Conservation (phyloP, 306 rosid species). For the Lathyrus sativus region DNA sequence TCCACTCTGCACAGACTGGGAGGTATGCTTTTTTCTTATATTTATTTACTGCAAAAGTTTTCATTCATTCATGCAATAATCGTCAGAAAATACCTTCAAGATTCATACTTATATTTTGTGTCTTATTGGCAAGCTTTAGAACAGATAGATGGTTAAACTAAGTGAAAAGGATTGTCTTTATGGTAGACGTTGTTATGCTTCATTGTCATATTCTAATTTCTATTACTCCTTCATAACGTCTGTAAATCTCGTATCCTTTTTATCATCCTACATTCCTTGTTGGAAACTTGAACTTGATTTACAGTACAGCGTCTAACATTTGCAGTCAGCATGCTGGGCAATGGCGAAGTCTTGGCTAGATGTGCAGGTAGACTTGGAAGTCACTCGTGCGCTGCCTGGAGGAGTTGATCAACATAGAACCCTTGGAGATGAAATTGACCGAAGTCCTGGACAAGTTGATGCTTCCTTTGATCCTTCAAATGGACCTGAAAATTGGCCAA, state of each 20-base stretch:
- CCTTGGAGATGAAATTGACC: conserved; percentile 60
- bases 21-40: conserved; percentile 52
- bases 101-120: conserved; percentile 18
- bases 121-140: conserved; percentile 9
- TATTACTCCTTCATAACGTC: conserved; percentile 4
- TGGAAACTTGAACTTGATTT: conserved; percentile 40
- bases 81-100: conserved; percentile 15
- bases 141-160: not conserved
- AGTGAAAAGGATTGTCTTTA: not conserved
- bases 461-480: conserved; percentile 51
- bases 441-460: conserved; percentile 66
- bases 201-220: conserved; percentile 18
- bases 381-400: conserved; percentile 63
- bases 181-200: conserved; percentile 17
- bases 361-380: conserved; percentile 86
- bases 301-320: conserved; percentile 28
- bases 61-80: conserved; percentile 2
- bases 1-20: conserved; percentile 95
- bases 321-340: conserved; percentile 99
- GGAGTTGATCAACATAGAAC: conserved; percentile 62
- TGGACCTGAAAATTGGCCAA: conserved; percentile 86
- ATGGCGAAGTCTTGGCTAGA: conserved; percentile 94
- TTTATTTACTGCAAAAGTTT: not conserved
- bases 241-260: conserved; percentile 7
- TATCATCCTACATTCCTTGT: conserved; percentile 26